These are phyloP conservation scores for Eimeria brunetti DNA, from an alignment of 169 alveolate genomes.

Conservation along the genomic window DNA sequence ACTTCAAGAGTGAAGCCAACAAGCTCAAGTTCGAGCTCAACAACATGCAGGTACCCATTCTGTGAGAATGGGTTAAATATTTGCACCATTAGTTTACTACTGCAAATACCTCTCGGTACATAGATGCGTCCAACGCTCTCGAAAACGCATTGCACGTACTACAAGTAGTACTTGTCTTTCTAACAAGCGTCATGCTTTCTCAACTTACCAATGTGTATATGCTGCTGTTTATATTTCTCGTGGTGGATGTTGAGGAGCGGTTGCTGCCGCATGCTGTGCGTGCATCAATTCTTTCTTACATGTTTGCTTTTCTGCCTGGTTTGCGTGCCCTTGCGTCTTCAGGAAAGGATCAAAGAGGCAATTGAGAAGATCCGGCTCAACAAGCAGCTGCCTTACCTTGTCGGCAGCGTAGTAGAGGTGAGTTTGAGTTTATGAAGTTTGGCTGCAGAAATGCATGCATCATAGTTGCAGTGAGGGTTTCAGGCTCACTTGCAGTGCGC, in stretches of 20 bases:
- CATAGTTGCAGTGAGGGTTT: background rate
- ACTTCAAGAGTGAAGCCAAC: slow-evolving; percentile 76
- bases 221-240: background rate
- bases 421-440: slow-evolving; percentile 76
- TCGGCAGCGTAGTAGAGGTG: slow-evolving; percentile 98
- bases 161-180: too few species aligned
- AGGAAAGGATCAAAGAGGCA: slow-evolving; percentile 86
- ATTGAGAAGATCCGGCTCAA: slow-evolving; percentile 97
- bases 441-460: slow-evolving; percentile 29
- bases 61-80: background rate
- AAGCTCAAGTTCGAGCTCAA: slow-evolving; percentile 76
- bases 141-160: background rate
- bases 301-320: background rate
- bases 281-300: background rate
- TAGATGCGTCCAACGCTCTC: background rate
- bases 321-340: background rate
- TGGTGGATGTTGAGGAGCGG: background rate
- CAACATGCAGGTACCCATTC: slow-evolving; percentile 70
- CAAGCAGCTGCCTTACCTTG: slow-evolving; percentile 99
- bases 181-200: background rate
- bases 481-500: background rate
- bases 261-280: background rate
- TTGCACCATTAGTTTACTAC: background rate
- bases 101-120: background rate
- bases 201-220: background rate